phyloP scores from a whole-genome alignment of 2,329 filamentous ascomycete species.

The Sporothrix protearum region DNA sequence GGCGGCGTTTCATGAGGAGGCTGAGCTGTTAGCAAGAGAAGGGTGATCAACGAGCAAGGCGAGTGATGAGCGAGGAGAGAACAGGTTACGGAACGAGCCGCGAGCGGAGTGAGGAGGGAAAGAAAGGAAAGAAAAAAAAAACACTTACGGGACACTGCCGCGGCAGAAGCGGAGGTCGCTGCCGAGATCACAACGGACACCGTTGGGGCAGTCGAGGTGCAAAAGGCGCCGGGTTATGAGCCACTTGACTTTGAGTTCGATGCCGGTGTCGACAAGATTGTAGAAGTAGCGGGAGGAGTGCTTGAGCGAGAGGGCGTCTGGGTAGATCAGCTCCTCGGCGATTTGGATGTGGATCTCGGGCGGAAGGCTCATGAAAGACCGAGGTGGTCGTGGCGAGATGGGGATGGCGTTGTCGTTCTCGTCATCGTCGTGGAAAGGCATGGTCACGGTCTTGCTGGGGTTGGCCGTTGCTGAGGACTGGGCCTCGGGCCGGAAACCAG shows the following conservation, averaged over 20 bases:
- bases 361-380: slow-evolving; percentile 52
- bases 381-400: not conserved
- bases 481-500: not conserved
- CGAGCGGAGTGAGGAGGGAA: not conserved
- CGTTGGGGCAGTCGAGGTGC: slow-evolving; percentile 63
- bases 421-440: not conserved
- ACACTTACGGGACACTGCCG: slow-evolving; percentile 54
- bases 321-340: slow-evolving; percentile 59
- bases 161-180: slow-evolving; percentile 59
- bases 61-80: not conserved
- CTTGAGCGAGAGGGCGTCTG: slow-evolving; percentile 67
- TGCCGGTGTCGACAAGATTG: slow-evolving; percentile 60
- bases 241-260: slow-evolving; percentile 66
- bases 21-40: slow-evolving; percentile 34
- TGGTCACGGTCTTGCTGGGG: not conserved
- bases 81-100: no score
- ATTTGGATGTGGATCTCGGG: slow-evolving; percentile 66
- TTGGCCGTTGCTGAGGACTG: not conserved
- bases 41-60: not conserved
- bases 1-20: slow-evolving; percentile 55
- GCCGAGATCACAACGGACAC: slow-evolving; percentile 54
- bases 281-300: slow-evolving; percentile 64
- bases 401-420: not conserved
- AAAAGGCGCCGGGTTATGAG: slow-evolving; percentile 60
- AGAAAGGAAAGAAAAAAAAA: not conserved